These are phyloP conservation scores for Coleophoma eucalyptorum DNA, from an alignment of 2,329 filamentous ascomycete genomes.

Conservation along the genomic window DNA sequence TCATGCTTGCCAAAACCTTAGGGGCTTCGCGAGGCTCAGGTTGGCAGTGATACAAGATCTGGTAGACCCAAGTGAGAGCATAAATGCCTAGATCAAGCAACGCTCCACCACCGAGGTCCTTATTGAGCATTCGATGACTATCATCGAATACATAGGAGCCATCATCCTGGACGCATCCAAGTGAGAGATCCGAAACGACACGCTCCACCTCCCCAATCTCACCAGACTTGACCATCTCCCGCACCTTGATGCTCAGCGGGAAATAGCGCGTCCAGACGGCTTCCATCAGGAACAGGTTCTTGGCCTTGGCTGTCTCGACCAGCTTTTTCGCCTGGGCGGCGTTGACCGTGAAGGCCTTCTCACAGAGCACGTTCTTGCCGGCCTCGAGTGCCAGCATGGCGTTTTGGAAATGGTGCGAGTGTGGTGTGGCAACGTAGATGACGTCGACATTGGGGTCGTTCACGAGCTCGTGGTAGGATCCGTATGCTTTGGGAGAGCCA, in stretches of 20 bases:
- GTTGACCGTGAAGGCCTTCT: slow-evolving; percentile 71
- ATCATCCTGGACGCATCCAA: slow-evolving; percentile 47
- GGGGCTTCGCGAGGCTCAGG: slow-evolving; percentile 49
- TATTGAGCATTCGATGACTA: slow-evolving; percentile 63
- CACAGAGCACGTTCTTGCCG: slow-evolving; percentile 67
- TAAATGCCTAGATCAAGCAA: slow-evolving; percentile 69
- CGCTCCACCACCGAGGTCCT: slow-evolving; percentile 63
- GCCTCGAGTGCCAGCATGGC: slow-evolving; percentile 60
- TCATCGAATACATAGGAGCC: slow-evolving; percentile 36
- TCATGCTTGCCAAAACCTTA: slow-evolving; percentile 50
- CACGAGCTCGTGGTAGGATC: slow-evolving; percentile 63
- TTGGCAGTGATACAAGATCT: slow-evolving; percentile 66
- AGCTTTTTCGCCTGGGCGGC: slow-evolving; percentile 58
- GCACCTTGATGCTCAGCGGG: slow-evolving; percentile 56
- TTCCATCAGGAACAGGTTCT: slow-evolving; percentile 59
- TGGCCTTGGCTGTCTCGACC: slow-evolving; percentile 55
- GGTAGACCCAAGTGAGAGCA: slow-evolving; percentile 67
- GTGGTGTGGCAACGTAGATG: slow-evolving; percentile 67
- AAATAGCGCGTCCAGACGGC: slow-evolving; percentile 71
- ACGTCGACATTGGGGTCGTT: slow-evolving; percentile 62
- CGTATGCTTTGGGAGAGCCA: slow-evolving; percentile 57
- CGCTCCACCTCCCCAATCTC: slow-evolving; percentile 40
- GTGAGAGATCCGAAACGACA: slow-evolving; percentile 33
- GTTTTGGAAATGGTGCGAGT: slow-evolving; percentile 72
- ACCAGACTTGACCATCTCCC: slow-evolving; percentile 39